Base-by-base conservation (phyloP, 2,329 filamentous ascomycete species). In the Diaporthe eres region DNA sequence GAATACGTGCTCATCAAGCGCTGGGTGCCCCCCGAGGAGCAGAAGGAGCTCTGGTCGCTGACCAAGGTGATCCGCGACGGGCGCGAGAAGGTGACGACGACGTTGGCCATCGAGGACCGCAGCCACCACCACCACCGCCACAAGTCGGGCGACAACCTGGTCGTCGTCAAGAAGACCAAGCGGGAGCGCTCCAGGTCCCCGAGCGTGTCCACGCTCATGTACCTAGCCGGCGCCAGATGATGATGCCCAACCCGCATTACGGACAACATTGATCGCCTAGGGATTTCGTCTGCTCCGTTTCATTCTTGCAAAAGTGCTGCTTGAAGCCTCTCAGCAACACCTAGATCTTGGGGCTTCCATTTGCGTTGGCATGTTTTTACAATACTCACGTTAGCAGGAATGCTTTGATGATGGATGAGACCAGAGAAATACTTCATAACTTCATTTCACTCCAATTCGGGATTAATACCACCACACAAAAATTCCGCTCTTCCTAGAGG, bases 1-100 rank as follows among this genome's bases (percentile, higher is more conserved):
- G 91, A 93, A 63, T 95, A 91, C 79, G 86, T 95, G 74, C 84
- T 96, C 76, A 93, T 95, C 84, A 94, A 93, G 83, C 88, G 91
- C 74, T 94, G 91, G 91, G 91, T 95, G 71, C 90, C 91, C 5
- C 92, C 95, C 79, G 89, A 90, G 77, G 90, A 95, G 81, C 94
- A 95, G 80, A 90, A 94, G 75, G 86, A 91, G 74, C 88, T 95
- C 67, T 96, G 94, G 89, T 89, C 90, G 58, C 93, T 95, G 84
- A 95, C 94, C 4, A 88, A 88, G 77, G 85, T 88, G 58, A 82
- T 94, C 77, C 91, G 92, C n/a, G 89, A 92, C 80, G 88, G 87
- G 81, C 85, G 87, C 9, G 82, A 81, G 61, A 80, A 75, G 34
- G 74, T 83, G 53, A 87, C 86, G 79, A 82, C 58, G 47, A 73